Percentiles rank a stretch among this genome's conserved stretches.
Evolutionary conservation across 345 rosid species (phyloP).

Genomic region (Sapria himalayana): DNA sequence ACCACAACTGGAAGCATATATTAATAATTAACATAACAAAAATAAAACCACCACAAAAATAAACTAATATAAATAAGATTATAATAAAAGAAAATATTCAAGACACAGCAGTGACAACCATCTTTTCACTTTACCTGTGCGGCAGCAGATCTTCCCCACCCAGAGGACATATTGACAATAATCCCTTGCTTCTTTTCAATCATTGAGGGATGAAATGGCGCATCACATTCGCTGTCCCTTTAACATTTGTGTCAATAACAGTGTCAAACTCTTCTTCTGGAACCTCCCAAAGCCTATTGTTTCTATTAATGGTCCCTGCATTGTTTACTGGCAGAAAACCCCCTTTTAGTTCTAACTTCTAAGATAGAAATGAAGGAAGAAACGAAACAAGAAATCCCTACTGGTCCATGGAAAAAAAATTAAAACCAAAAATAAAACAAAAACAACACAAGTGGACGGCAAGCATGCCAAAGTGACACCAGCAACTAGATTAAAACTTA

Average conservation of each 20-base stretch:
- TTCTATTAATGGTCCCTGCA: constrained; percentile 76
- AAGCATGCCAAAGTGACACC: background rate
- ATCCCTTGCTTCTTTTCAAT: constrained; percentile 59
- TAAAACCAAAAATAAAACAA: background rate
- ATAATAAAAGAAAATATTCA: constrained; percentile 1
- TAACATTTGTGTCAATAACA: constrained; percentile 78
- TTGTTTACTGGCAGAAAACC: constrained; percentile 49
- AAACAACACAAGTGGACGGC: background rate
- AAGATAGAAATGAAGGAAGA: background rate
- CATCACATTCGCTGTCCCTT: constrained; percentile 61
- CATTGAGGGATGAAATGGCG: constrained; percentile 87
- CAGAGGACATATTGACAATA: constrained; percentile 79
- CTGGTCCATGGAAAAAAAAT: background rate
- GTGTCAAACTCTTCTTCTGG: constrained; percentile 68
- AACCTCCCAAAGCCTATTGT: constrained; percentile 91
- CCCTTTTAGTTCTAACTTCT: constrained; percentile 6
- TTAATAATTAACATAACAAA: too few relatives aligned
- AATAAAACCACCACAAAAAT: too few relatives aligned
- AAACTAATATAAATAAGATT: background rate
- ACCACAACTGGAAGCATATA: too few relatives aligned
- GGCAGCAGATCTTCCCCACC: constrained; percentile 97
- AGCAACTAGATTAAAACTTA: constrained; percentile 1
- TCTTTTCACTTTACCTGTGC: constrained; percentile 45
- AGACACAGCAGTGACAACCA: constrained; percentile 2
- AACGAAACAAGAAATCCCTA: too few relatives aligned